A percentile compares a stretch with the other conserved stretches of the same genome.
phyloP scores from a whole-genome alignment of 257 asterid genomes.

The Solanum ossicruentum region DNA sequence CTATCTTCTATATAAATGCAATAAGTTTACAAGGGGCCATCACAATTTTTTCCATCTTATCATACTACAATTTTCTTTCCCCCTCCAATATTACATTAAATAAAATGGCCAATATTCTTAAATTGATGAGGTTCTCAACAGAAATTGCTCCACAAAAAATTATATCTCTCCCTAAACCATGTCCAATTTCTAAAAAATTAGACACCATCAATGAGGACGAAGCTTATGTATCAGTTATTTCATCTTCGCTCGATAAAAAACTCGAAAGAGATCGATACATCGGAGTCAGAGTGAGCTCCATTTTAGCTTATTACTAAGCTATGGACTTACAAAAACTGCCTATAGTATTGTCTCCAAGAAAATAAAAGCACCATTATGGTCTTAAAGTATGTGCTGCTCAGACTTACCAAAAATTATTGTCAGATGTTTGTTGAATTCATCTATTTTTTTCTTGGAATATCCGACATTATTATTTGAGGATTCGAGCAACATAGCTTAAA shows the following conservation, averaged over 20 bases:
- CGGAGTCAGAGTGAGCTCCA: background rate
- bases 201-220: conserved; percentile 57
- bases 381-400: accelerated
- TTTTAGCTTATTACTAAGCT: background rate
- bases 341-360: background rate
- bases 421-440: background rate
- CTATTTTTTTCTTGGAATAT: background rate
- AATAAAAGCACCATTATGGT: background rate
- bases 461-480: background rate
- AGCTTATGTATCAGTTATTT: conserved; percentile 21
- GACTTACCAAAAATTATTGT: background rate
- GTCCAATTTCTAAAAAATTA: conserved; percentile 24
- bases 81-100: background rate
- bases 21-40: background rate
- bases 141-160: conserved; percentile 51
- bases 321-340: background rate
- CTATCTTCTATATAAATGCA: background rate
- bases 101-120: conserved; percentile 24
- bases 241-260: background rate
- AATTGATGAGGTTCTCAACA: conserved; percentile 24
- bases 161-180: conserved; percentile 21
- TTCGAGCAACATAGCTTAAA: background rate
- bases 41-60: background rate
- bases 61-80: background rate
- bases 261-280: conserved; percentile 2